These are phyloP conservation scores for Alternaria postmessia DNA, from an alignment of 2,329 filamentous ascomycete species.

Conservation along the genomic window DNA sequence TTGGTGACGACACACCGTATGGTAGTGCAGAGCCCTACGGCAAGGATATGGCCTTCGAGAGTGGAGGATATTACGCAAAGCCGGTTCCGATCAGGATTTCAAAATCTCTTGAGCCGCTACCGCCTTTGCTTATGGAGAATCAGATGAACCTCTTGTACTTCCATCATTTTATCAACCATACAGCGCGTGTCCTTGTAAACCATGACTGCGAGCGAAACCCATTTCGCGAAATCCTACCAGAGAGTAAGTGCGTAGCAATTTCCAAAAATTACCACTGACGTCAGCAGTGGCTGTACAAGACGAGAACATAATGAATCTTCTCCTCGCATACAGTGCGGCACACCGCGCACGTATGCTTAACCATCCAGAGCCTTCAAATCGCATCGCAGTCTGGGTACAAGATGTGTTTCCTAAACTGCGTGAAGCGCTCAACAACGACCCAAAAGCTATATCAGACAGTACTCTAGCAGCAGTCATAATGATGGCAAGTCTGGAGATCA, in stretches of 20 bases:
- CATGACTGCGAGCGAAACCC: slow-evolving; percentile 69
- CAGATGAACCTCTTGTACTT: slow-evolving; percentile 83
- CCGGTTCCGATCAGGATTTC: slow-evolving; percentile 72
- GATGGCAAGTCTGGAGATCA: slow-evolving; percentile 83
- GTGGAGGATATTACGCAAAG: slow-evolving; percentile 73
- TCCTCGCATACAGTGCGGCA: slow-evolving; percentile 84
- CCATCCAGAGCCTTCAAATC: slow-evolving; percentile 76
- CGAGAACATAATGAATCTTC: slow-evolving; percentile 75
- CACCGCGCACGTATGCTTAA: slow-evolving; percentile 78
- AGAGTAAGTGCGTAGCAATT: slow-evolving; percentile 58
- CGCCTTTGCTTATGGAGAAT: slow-evolving; percentile 68
- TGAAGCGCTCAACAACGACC: slow-evolving; percentile 65
- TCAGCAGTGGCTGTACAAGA: slow-evolving; percentile 69
- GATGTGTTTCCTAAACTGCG: slow-evolving; percentile 79
- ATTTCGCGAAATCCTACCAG: slow-evolving; percentile 68
- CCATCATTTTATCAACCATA: slow-evolving; percentile 80
- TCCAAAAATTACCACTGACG: slow-evolving; percentile 24
- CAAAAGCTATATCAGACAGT: slow-evolving; percentile 67
- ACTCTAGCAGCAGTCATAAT: slow-evolving; percentile 84
- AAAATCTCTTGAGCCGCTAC: slow-evolving; percentile 64
- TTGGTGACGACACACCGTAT: slow-evolving; percentile 48
- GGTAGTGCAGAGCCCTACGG: slow-evolving; percentile 49
- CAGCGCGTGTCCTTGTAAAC: slow-evolving; percentile 70
- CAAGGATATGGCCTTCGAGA: slow-evolving; percentile 63
- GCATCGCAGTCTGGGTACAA: slow-evolving; percentile 82